Percentiles rank a stretch among this genome's conserved stretches.
These are phyloP conservation scores for Withania somnifera DNA, from an alignment of 305 asterid genomes.

Conservation along the genomic window DNA sequence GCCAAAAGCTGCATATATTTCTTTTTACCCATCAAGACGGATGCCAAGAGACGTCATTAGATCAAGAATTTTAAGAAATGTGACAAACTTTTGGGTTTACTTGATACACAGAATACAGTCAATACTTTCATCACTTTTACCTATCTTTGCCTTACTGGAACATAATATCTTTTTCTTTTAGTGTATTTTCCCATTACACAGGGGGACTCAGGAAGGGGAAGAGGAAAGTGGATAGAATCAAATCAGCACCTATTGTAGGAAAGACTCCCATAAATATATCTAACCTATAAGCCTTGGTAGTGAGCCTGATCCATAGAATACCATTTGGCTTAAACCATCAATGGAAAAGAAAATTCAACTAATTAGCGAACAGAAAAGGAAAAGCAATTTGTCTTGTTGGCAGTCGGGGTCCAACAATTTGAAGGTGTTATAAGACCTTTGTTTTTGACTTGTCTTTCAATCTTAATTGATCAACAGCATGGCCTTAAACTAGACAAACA, in stretches of 20 bases:
- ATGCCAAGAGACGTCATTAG: neutral
- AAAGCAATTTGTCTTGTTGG: neutral
- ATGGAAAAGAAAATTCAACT: neutral
- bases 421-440: no score
- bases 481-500: neutral
- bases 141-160: neutral
- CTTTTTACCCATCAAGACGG: neutral
- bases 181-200: neutral
- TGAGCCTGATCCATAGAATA: neutral
- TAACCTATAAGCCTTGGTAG: neutral
- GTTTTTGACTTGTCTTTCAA: no score
- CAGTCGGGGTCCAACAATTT: no score
- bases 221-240: neutral
- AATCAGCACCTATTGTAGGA: neutral
- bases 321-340: neutral
- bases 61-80: neutral
- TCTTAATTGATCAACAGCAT: neutral
- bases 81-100: neutral
- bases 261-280: neutral
- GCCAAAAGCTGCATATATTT: neutral
- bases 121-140: neutral
- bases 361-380: neutral
- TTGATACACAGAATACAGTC: neutral
- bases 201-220: neutral
- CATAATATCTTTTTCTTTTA: neutral